These are phyloP conservation scores for Neurospora sp. DNA, from an alignment of 495 filamentous ascomycete species.

Conservation along the genomic window DNA sequence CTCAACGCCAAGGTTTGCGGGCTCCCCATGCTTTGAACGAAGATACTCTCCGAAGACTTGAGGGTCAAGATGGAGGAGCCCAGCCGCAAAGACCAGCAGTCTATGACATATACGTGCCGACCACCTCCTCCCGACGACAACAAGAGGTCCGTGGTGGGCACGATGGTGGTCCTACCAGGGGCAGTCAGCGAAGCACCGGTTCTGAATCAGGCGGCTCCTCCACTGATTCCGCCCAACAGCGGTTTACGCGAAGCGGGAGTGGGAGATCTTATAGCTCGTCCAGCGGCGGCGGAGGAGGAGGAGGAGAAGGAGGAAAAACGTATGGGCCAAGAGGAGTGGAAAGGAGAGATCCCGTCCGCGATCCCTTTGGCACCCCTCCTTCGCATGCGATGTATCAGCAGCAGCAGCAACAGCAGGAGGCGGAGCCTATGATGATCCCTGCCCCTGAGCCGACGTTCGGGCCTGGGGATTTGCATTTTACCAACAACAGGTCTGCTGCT, in stretches of 20 bases:
- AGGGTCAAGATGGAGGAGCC: slow-evolving; percentile 14
- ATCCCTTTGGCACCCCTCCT: slow-evolving; percentile 15
- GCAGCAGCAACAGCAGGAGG: neutral
- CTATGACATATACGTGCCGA: slow-evolving; percentile 17
- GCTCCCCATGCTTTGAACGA: slow-evolving; percentile 18
- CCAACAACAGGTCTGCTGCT: slow-evolving; percentile 26
- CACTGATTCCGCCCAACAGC: slow-evolving; percentile 9
- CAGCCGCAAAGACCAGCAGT: neutral
- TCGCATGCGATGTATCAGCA: neutral
- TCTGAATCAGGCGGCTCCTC: slow-evolving; percentile 24
- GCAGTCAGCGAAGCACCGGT: slow-evolving; percentile 21
- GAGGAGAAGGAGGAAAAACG: neutral
- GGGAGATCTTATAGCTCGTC: slow-evolving; percentile 15
- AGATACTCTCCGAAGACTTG: slow-evolving; percentile 25
- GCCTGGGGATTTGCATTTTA: slow-evolving; percentile 34
- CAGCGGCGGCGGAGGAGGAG: slow-evolving; percentile 1
- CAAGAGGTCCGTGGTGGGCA: neutral
- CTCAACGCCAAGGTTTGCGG: slow-evolving; percentile 4
- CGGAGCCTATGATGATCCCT: neutral
- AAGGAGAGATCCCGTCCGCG: neutral
- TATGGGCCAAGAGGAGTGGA: neutral
- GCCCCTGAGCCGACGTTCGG: slow-evolving; percentile 21
- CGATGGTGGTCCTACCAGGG: neutral
- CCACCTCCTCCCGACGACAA: slow-evolving; percentile 8
- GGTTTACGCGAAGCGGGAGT: slow-evolving; percentile 12